Conservation (phyloP, 352 stramenopile genomes). For the Pythium vanterpoolii region DNA sequence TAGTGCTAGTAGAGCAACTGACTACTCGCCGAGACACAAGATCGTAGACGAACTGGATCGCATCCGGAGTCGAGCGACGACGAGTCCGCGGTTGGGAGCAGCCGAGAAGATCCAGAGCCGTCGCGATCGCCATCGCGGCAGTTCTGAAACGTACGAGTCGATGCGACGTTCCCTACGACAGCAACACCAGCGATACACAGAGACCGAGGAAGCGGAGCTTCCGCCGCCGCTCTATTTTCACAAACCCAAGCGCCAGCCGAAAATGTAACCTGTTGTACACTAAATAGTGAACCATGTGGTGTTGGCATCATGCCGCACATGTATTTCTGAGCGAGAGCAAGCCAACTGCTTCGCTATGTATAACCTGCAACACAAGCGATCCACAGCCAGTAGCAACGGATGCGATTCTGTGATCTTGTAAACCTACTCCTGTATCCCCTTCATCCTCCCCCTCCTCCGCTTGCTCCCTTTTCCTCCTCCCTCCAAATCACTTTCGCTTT, state of each 20-base stretch:
- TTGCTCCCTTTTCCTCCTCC: not conserved
- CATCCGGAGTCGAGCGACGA: not conserved
- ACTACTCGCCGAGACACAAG: not conserved
- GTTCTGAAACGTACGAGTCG: not conserved
- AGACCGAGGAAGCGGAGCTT: slow-evolving; percentile 1
- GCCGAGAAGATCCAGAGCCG: not conserved
- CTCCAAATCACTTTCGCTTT: slow-evolving; percentile 5
- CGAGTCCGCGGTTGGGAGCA: not conserved
- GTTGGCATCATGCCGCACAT: no score
- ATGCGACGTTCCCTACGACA: not conserved
- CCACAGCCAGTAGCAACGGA: not conserved
- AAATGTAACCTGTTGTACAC: no score
- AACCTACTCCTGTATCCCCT: not conserved
- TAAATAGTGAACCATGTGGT: no score
- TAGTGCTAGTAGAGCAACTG: not conserved
- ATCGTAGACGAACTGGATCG: slow-evolving; percentile 16
- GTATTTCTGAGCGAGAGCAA: not conserved
- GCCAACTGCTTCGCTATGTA: not conserved
- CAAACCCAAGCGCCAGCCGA: slow-evolving; percentile 3
- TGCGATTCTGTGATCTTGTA: not conserved
- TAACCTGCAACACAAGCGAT: not conserved
- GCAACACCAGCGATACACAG: not conserved
- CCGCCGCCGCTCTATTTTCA: slow-evolving; percentile 20
- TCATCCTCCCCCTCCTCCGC: not conserved
- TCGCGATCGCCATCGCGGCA: not conserved